Evolutionary conservation across 805 yeast species (phyloP), one percentile per base, ranked within the genome.

Genomic region (Saccharomycopsis sp.): DNA sequence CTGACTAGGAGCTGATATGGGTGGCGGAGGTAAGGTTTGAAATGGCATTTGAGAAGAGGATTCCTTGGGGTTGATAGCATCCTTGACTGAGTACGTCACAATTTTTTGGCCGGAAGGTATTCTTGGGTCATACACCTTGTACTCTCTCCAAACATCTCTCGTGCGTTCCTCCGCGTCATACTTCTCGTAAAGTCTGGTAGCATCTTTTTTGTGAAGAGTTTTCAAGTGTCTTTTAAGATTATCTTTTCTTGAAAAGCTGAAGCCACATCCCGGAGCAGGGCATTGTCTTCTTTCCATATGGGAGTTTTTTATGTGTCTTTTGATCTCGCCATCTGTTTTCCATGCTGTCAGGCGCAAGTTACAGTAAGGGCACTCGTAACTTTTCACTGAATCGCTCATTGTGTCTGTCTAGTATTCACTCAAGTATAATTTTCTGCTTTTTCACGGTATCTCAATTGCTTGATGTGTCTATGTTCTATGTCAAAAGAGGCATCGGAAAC

Each of bases 151-250:
- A 7, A 29, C 37, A 29, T 29, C 37, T 29, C 37, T 29, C 12
- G 37, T 29, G 12, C 37, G 37, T 29, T 29, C 37, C 37, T 29
- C 37, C 5, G 37, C 5, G 12, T 29, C 37, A 29, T 29, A 29
- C 12, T 29, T 29, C 37, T 29, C 37, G 37, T 29, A 29, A 12
- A 29, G 37, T 7, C 37, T 29, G 5, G 37, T 29, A 29, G 37
- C 37, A 29, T 29, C 37, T 12, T 29, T 29, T 29, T 29, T 29
- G 37, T 29, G 37, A 29, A 29, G 37, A 21, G 52, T 15, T 8
- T 40, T 50, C 20, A 53, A 20, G 16, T 53, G 56, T 44, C 56
- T 53, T 7, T 18, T 21, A 7, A 53, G 34, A 18, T 53, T 40
- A 16, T 53, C 56, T 46, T 41, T 41, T 53, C 56, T 40, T 8